Evolutionary conservation across 352 stramenopile species (phyloP).

Genomic region (Globisporangium cederbergense): DNA sequence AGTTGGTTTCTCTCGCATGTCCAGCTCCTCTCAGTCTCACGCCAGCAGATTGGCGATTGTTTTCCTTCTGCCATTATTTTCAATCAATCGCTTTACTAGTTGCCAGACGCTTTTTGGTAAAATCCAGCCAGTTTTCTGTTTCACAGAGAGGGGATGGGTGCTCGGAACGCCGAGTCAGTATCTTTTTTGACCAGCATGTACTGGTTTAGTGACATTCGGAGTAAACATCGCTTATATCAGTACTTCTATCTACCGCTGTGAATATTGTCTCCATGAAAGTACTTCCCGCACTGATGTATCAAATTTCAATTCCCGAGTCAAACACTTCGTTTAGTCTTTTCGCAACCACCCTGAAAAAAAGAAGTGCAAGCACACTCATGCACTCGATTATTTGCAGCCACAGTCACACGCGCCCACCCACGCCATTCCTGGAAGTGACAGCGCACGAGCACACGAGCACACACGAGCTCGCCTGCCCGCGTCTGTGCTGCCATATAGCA

Average conservation of each 20-base stretch:
- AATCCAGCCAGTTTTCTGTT: constrained; percentile 7
- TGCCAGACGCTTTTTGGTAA: not conserved
- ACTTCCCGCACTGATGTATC: no score
- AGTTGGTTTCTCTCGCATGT: not conserved
- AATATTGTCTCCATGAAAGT: no score
- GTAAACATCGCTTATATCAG: no score
- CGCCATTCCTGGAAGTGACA: not conserved
- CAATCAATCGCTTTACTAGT: not conserved
- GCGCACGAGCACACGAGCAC: not conserved
- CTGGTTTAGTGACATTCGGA: no score
- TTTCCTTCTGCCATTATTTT: not conserved
- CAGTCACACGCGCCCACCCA: not conserved
- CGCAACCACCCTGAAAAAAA: not conserved
- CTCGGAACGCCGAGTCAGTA: not conserved
- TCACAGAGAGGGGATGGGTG: not conserved
- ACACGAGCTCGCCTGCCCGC: not conserved
- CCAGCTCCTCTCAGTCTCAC: not conserved
- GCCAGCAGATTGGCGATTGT: not conserved
- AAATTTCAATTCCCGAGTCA: not conserved
- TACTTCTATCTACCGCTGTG: no score
- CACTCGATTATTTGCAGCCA: constrained; percentile 8
- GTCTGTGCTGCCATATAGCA: not conserved
- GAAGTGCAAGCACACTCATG: not conserved
- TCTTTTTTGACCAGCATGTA: not conserved
- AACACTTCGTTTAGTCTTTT: not conserved